Evolutionary conservation across 371 early-diverging fungal species (phyloP).

Genomic region (Batkoa obscura): DNA sequence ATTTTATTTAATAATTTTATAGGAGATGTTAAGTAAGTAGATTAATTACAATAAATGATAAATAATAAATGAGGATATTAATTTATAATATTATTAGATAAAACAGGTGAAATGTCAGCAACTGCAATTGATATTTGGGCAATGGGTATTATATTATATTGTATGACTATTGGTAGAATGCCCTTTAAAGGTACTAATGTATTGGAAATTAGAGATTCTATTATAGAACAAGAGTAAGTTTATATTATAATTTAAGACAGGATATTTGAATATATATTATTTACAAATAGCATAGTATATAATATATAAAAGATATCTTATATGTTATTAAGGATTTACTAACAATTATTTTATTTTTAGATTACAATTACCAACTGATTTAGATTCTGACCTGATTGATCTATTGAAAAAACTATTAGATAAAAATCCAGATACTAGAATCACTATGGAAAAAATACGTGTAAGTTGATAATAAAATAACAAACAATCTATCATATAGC

Average conservation of each 20-base stretch:
- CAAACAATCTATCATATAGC: too few relatives aligned
- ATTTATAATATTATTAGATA: constrained; percentile 7
- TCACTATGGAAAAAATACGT: constrained; percentile 53
- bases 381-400: constrained; percentile 28
- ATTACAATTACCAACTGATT: constrained; percentile 6
- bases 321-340: too few relatives aligned
- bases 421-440: constrained; percentile 58
- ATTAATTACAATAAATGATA: too few relatives aligned
- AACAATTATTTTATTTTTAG: background rate
- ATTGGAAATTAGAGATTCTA: constrained; percentile 54
- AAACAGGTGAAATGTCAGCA: constrained; percentile 37
- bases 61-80: too few relatives aligned
- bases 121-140: constrained; percentile 95
- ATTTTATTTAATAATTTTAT: too few relatives aligned
- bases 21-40: too few relatives aligned
- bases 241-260: background rate
- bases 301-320: too few relatives aligned
- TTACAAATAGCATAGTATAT: too few relatives aligned
- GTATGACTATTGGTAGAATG: constrained; percentile 64
- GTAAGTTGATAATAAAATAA: too few relatives aligned
- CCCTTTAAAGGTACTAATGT: constrained; percentile 68
- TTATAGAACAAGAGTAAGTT: constrained; percentile 26
- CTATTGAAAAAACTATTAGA: constrained; percentile 53
- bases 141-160: constrained; percentile 93
- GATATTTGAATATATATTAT: too few relatives aligned